Conservation (phyloP, 1,284 basidiomycete species). For the Schizophyllum commune region DNA sequence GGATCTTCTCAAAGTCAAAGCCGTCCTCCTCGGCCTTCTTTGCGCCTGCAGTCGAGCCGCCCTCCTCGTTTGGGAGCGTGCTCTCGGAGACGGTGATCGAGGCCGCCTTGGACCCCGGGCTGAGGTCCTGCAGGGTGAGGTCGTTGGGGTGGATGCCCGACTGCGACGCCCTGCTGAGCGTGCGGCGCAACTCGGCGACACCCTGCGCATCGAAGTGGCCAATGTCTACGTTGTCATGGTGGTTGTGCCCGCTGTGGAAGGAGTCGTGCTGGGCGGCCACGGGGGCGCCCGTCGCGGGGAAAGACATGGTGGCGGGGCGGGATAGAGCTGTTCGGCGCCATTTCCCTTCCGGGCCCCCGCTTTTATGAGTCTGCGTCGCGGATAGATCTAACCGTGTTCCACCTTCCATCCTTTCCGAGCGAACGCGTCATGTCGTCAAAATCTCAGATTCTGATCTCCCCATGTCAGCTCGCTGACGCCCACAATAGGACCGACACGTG, state of each 20-base stretch:
- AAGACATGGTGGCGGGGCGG: background rate
- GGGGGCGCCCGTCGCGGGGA: background rate
- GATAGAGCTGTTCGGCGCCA: background rate
- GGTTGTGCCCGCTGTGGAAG: background rate
- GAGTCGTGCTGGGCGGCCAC: background rate
- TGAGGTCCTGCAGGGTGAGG: constrained; percentile 2
- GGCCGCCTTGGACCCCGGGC: constrained; percentile 2
- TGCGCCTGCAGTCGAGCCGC: constrained; percentile 11
- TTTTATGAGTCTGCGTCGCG: background rate
- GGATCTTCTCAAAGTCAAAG: constrained; percentile 40
- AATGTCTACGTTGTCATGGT: constrained; percentile 13
- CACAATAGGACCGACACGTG: no score
- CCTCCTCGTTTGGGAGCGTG: constrained; percentile 20
- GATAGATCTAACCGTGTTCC: background rate
- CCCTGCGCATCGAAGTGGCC: constrained; percentile 35
- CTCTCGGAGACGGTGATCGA: constrained; percentile 13
- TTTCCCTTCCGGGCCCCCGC: background rate
- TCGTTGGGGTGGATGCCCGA: background rate
- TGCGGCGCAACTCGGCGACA: constrained; percentile 23
- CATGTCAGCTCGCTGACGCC: background rate
- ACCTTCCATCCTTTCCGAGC: background rate
- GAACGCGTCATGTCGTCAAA: background rate
- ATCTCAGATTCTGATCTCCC: background rate
- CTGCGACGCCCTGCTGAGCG: constrained; percentile 14
- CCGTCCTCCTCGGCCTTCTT: background rate